Evolutionary conservation across 192 early-diverging fungal species (phyloP).

Genomic region (Rhizophagus clarus): DNA sequence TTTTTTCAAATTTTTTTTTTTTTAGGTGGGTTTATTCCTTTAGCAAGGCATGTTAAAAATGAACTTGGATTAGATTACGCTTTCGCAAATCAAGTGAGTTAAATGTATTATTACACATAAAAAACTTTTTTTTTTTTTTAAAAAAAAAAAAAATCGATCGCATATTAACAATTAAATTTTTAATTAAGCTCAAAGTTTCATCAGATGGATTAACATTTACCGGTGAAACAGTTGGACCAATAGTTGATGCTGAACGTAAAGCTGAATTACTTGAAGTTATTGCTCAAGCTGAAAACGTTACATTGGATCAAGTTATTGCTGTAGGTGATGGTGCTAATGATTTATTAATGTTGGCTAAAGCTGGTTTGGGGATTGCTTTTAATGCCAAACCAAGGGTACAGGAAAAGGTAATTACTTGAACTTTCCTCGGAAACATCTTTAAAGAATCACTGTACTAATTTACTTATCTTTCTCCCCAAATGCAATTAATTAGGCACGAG

Average conservation of each 20-base stretch:
- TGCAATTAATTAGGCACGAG: conserved; percentile 60
- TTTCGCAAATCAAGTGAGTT: conserved; percentile 85
- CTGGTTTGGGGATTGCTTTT: conserved; percentile 95
- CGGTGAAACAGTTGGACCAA: conserved; percentile 85
- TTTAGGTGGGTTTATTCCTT: conserved; percentile 87
- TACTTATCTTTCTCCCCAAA: too few species aligned
- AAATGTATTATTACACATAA: neutral
- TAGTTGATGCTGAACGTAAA: conserved; percentile 91
- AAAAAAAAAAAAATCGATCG: neutral
- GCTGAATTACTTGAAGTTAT: conserved; percentile 95
- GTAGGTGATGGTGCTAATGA: conserved; percentile 99
- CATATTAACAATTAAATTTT: neutral
- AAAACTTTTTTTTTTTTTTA: neutral
- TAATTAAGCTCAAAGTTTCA: conserved; percentile 73
- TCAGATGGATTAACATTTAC: conserved; percentile 81
- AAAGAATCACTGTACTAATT: too few species aligned
- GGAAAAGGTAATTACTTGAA: conserved; percentile 56
- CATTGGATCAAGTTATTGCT: conserved; percentile 91
- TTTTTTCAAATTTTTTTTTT: conserved; percentile 9
- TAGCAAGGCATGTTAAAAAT: conserved; percentile 89
- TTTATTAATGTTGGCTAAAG: conserved; percentile 89
- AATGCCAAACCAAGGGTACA: conserved; percentile 99
- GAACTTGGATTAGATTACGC: conserved; percentile 95
- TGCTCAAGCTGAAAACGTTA: conserved; percentile 88
- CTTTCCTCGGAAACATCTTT: neutral